These are phyloP conservation scores for Colletotrichum chlorophyti DNA, from an alignment of 2,329 filamentous ascomycete genomes.

Conservation along the genomic window DNA sequence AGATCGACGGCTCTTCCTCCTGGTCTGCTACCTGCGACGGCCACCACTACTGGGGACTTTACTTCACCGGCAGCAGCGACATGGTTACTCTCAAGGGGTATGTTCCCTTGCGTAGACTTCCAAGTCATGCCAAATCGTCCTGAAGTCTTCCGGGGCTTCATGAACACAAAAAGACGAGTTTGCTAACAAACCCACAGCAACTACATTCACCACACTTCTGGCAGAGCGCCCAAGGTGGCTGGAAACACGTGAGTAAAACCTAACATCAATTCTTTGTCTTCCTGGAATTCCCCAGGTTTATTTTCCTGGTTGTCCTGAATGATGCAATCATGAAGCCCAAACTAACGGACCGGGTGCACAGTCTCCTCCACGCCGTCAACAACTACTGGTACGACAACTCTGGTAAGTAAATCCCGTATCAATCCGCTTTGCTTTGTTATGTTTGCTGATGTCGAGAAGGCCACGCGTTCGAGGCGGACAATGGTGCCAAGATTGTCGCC, in stretches of 20 bases:
- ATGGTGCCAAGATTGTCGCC: slow-evolving; percentile 49
- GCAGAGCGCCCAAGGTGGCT: slow-evolving; percentile 63
- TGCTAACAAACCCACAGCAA: slow-evolving; percentile 43
- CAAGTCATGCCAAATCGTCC: too few relatives aligned
- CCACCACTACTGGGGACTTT: slow-evolving; percentile 67
- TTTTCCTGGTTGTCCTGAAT: too few relatives aligned
- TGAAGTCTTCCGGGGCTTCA: too few relatives aligned
- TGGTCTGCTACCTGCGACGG: slow-evolving; percentile 65
- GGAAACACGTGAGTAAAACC: slow-evolving; percentile 54
- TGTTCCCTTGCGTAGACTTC: too few relatives aligned
- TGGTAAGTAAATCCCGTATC: too few relatives aligned
- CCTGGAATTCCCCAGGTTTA: background rate
- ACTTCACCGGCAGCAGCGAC: slow-evolving; percentile 63
- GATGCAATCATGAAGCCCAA: too few relatives aligned
- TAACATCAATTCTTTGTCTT: background rate
- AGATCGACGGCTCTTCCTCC: slow-evolving; percentile 60
- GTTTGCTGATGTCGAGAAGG: slow-evolving; percentile 42
- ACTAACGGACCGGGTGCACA: too few relatives aligned
- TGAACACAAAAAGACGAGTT: too few relatives aligned
- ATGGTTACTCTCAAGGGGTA: slow-evolving; percentile 59
- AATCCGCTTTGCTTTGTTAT: background rate
- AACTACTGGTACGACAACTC: slow-evolving; percentile 57
- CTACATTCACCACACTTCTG: slow-evolving; percentile 65
- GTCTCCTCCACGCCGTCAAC: slow-evolving; percentile 64
- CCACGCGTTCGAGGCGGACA: slow-evolving; percentile 63